phyloP scores from a whole-genome alignment of 2,329 filamentous ascomycete genomes.

The Neobulgaria alba region DNA sequence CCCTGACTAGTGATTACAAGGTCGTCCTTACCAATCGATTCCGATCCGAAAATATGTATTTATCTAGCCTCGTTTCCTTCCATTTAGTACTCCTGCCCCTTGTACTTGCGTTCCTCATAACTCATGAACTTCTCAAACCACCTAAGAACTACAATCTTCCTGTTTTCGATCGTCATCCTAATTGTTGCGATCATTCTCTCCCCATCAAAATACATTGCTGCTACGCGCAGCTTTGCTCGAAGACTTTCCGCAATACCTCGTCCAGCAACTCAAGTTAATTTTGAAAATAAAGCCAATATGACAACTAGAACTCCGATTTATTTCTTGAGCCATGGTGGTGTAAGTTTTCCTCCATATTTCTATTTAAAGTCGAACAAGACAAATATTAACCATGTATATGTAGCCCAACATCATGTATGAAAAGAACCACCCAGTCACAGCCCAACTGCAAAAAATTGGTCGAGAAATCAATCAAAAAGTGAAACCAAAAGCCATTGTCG shows the following conservation, averaged over 20 bases:
- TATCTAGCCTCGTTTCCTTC: background rate
- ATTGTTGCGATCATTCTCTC: conserved; percentile 11
- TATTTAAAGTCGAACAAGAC: no score
- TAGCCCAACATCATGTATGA: conserved; percentile 58
- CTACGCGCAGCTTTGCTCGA: conserved; percentile 1
- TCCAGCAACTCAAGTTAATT: background rate
- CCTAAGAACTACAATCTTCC: background rate
- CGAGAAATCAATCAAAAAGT: conserved; percentile 61
- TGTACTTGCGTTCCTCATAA: background rate
- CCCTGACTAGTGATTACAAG: background rate
- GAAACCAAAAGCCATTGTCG: conserved; percentile 62
- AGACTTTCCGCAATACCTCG: background rate
- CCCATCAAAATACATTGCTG: conserved; percentile 3
- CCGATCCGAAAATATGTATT: background rate
- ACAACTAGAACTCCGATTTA: conserved; percentile 18
- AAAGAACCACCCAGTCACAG: conserved; percentile 58
- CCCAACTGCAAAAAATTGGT: conserved; percentile 55
- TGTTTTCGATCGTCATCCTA: conserved; percentile 1
- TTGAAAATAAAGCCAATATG: conserved; percentile 15
- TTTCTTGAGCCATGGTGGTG: conserved; percentile 23
- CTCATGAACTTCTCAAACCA: background rate
- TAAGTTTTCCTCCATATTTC: conserved; percentile 13
- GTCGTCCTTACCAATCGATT: background rate
- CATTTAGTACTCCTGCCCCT: no score
- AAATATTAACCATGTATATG: background rate